Evolutionary conservation across 2,329 filamentous ascomycete genomes (phyloP), one percentile per base, ranked within the genome.

Genomic region (Thelonectria discophora): DNA sequence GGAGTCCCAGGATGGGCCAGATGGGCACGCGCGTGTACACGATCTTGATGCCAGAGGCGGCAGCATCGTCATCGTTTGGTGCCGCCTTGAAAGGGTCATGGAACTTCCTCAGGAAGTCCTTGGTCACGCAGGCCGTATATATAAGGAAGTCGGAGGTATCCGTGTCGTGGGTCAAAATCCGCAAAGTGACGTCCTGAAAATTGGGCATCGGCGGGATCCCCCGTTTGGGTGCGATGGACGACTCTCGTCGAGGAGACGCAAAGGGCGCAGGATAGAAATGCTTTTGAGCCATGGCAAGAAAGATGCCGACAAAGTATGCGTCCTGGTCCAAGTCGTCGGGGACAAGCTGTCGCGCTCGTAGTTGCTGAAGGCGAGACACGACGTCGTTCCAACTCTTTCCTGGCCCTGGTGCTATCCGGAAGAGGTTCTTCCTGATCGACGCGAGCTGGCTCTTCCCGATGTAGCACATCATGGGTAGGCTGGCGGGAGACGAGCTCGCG

Each of bases 281-380:
- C 9, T 79, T 77, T 66, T 88, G 86, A 8, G 86, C 86, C 81
- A 88, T 84, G 48, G 82, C 81, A 12, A 88, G 66, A 58, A 87
- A 81, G 45, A 82, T 78, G 18, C 80, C 84, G 5, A 84, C 75
- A 37, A 86, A 76, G 58, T 84, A 81, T 0, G 82, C 76, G 66
- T 88, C 85, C 49, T 84, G 80, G 50, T 86, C 80, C 2, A 72
- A 62, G 50, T 86, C 78, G 3, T 74, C 69, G 0, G 86, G 85
- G 3, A 81, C 59, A 4, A 87, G 74, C 48, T 75, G 74, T 68
- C 81, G 84, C 5, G 80, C 78, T 1, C 84, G 79, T 13, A 84
- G 69, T 34, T 74, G 69, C 57, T 85, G 82, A 10, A 88, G 73
- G 5, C 78, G 76, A 46, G 75, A 69, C 6, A 88, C 83, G 0